These are phyloP conservation scores for Cercospora sp. DNA, from an alignment of 2,329 filamentous ascomycete species.

Conservation along the genomic window DNA sequence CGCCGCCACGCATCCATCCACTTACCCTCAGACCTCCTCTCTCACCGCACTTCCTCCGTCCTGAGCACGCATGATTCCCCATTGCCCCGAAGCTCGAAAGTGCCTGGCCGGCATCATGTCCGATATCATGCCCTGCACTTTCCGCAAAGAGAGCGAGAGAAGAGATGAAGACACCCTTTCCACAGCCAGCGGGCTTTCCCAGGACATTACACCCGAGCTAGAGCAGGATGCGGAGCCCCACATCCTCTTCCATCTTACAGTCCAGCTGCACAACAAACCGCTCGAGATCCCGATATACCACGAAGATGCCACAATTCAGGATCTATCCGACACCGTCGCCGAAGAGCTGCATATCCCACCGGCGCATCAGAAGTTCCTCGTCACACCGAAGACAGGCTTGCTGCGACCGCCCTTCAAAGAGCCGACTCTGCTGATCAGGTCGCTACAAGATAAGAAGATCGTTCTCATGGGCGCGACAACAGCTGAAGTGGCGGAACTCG, in stretches of 20 bases:
- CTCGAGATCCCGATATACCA: slow-evolving; percentile 51
- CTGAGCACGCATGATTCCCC: slow-evolving; percentile 14
- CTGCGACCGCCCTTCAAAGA: slow-evolving; percentile 66
- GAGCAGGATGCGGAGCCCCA: slow-evolving; percentile 26
- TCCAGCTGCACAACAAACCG: slow-evolving; percentile 57
- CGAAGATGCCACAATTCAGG: slow-evolving; percentile 52
- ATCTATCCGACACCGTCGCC: slow-evolving; percentile 62
- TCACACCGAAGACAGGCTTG: slow-evolving; percentile 64
- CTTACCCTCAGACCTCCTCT: background rate
- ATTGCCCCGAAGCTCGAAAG: slow-evolving; percentile 20
- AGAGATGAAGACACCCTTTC: slow-evolving; percentile 14
- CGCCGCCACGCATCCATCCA: background rate
- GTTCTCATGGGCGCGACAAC: slow-evolving; percentile 65
- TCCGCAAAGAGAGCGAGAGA: slow-evolving; percentile 8
- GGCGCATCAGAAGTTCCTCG: slow-evolving; percentile 65
- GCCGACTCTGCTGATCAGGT: slow-evolving; percentile 51
- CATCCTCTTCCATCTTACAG: slow-evolving; percentile 45
- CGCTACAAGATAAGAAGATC: slow-evolving; percentile 60
- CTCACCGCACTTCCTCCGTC: background rate
- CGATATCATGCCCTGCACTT: slow-evolving; percentile 18
- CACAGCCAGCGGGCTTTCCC: slow-evolving; percentile 13
- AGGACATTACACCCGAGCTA: slow-evolving; percentile 21
- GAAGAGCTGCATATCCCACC: slow-evolving; percentile 59
- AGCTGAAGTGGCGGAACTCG: slow-evolving; percentile 59
- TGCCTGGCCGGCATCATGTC: slow-evolving; percentile 15